Percentiles rank a stretch among this genome's conserved stretches.
phyloP scores from a whole-genome alignment of 2,329 filamentous ascomycete genomes.

The Paraphoma sp. region DNA sequence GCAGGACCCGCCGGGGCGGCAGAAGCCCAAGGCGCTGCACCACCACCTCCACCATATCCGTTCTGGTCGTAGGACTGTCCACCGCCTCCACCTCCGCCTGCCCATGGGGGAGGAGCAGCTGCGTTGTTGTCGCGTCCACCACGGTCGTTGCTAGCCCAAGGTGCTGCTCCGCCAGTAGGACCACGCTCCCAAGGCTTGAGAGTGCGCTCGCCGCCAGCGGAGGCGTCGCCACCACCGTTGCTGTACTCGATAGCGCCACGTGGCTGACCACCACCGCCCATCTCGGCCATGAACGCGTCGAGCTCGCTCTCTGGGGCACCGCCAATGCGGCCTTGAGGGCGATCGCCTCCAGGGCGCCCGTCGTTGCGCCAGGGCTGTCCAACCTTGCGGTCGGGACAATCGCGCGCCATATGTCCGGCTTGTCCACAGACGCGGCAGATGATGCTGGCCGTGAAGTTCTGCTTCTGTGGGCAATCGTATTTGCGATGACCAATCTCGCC shows the following conservation, averaged over 20 bases:
- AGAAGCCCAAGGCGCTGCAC: constrained; percentile 50
- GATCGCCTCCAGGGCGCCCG: constrained; percentile 55
- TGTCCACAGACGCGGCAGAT: constrained; percentile 99
- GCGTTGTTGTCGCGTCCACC: constrained; percentile 51
- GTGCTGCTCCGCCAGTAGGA: constrained; percentile 82
- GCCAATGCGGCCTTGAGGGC: constrained; percentile 69
- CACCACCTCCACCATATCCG: constrained; percentile 35
- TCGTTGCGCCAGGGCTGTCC: constrained; percentile 93
- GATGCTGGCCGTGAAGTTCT: constrained; percentile 98
- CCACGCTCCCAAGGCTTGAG: constrained; percentile 88
- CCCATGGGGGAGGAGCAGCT: constrained; percentile 50
- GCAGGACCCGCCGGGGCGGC: constrained; percentile 39
- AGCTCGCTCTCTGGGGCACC: constrained; percentile 89
- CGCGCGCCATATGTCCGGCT: constrained; percentile 96
- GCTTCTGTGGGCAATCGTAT: constrained; percentile 96
- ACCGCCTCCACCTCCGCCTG: constrained; percentile 38
- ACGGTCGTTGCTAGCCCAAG: constrained; percentile 65
- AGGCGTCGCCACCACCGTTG: constrained; percentile 55
- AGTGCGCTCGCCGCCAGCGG: constrained; percentile 58
- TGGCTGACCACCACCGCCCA: constrained; percentile 68
- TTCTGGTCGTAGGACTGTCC: constrained; percentile 38
- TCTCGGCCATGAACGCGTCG: constrained; percentile 98
- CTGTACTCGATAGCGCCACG: constrained; percentile 75
- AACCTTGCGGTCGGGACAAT: constrained; percentile 93
- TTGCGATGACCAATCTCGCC: constrained; percentile 99